phyloP scores from a whole-genome alignment of 306 rosid genomes.

The Acacia melanoxylon region DNA sequence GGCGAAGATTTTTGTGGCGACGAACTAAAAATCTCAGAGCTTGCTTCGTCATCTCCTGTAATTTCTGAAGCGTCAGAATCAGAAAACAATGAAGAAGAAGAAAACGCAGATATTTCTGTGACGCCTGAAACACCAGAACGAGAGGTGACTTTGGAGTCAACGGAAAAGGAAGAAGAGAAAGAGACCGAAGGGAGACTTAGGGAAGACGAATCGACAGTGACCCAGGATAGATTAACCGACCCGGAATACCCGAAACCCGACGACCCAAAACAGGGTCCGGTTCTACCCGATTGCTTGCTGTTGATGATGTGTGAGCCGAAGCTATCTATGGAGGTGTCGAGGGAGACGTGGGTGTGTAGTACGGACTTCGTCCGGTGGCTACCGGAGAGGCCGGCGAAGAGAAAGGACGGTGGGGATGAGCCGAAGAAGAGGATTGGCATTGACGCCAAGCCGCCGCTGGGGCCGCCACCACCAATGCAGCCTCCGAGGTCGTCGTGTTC shows the following conservation, averaged over 20 bases:
- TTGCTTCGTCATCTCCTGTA: conserved; percentile 24
- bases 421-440: conserved; percentile 41
- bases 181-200: conserved; percentile 12
- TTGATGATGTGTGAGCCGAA: conserved; percentile 98
- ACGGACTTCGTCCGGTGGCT: conserved; percentile 79
- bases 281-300: conserved; percentile 80
- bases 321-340: conserved; percentile 93
- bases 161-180: conserved; percentile 24
- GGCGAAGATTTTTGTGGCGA: not conserved
- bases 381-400: conserved; percentile 56
- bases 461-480: conserved; percentile 40
- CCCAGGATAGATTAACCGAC: conserved; percentile 6
- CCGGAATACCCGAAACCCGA: not conserved
- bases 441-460: conserved; percentile 24
- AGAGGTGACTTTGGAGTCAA: conserved; percentile 14
- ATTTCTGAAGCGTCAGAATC: conserved; percentile 25
- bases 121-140: not conserved
- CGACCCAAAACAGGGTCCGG: not conserved
- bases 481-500: conserved; percentile 85
- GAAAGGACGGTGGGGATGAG: conserved; percentile 31
- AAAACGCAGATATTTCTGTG: not conserved
- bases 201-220: conserved; percentile 34
- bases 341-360: conserved; percentile 94
- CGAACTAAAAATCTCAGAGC: conserved; percentile 3
- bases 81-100: conserved; percentile 24